These are phyloP conservation scores for Plasmodium inui DNA, from an alignment of 169 alveolate species.

Conservation along the genomic window DNA sequence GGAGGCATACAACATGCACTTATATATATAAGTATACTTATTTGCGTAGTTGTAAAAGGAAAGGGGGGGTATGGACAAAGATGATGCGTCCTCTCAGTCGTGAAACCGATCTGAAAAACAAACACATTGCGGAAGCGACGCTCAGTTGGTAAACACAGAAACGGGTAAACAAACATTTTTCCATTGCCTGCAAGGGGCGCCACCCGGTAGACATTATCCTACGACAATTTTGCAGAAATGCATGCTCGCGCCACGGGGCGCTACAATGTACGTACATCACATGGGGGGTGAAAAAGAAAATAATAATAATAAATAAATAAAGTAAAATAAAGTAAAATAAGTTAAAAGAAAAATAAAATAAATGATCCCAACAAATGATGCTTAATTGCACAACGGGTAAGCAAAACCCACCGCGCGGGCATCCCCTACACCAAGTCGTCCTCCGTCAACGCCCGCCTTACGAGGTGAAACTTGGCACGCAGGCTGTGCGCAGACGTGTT, in stretches of 20 bases:
- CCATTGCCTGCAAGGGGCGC: background rate
- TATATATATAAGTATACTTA: background rate
- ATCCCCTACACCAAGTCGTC: background rate
- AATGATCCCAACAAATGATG: background rate
- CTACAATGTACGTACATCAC: background rate
- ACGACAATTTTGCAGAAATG: background rate
- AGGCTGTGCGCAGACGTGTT: constrained; percentile 42
- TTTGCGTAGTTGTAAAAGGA: background rate
- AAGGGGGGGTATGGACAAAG: background rate
- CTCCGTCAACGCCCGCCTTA: constrained; percentile 9
- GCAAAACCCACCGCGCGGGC: background rate
- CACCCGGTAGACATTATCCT: background rate
- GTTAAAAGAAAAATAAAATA: background rate
- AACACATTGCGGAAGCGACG: background rate
- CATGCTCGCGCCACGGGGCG: background rate
- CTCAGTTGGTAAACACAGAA: background rate
- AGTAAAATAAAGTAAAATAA: too few relatives aligned
- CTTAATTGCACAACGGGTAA: background rate
- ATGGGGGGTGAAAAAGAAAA: background rate
- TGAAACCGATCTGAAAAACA: background rate
- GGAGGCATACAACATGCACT: background rate
- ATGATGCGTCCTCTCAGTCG: background rate
- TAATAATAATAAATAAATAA: background rate
- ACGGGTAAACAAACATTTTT: background rate
- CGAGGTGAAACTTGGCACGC: background rate